Evolutionary conservation across 2,329 filamentous ascomycete genomes (phyloP).

Genomic region (Phyllosticta paracitricarpa): DNA sequence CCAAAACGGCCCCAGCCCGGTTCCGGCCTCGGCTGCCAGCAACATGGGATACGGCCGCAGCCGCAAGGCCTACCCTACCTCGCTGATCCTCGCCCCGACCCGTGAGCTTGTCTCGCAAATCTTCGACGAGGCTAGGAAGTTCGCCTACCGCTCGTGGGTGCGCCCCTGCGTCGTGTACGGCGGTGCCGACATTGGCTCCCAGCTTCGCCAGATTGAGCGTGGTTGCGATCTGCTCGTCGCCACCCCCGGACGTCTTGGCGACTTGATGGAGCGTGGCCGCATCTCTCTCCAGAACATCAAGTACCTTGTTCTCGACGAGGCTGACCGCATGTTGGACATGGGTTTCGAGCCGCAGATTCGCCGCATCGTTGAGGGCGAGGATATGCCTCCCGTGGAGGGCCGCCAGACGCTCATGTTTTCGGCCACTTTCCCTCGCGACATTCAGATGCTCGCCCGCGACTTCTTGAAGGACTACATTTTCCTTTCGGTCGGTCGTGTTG

Average conservation of each 20-base stretch:
- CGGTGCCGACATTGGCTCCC: slow-evolving; percentile 96
- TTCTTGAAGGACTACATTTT: slow-evolving; percentile 99
- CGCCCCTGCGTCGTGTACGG: slow-evolving; percentile 97
- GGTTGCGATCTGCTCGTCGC: slow-evolving; percentile 96
- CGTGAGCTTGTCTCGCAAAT: slow-evolving; percentile 99
- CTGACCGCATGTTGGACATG: slow-evolving; percentile 99
- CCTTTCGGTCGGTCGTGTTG: slow-evolving; percentile 95
- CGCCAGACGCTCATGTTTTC: slow-evolving; percentile 99
- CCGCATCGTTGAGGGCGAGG: slow-evolving; percentile 94
- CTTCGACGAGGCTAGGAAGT: slow-evolving; percentile 95
- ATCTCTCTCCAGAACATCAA: slow-evolving; percentile 98
- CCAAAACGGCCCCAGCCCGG: slow-evolving; percentile 69
- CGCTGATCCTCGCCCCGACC: slow-evolving; percentile 88
- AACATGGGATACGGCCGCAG: slow-evolving; percentile 69
- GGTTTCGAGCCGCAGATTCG: slow-evolving; percentile 99
- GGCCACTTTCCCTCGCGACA: slow-evolving; percentile 96
- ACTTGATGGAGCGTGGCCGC: slow-evolving; percentile 95
- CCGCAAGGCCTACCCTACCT: slow-evolving; percentile 96
- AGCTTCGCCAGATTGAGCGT: slow-evolving; percentile 95
- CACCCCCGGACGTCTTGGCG: slow-evolving; percentile 92
- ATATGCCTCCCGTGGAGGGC: slow-evolving; percentile 75
- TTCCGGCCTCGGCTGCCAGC: slow-evolving; percentile 53
- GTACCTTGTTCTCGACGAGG: slow-evolving; percentile 97
- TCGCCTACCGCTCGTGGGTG: slow-evolving; percentile 97
- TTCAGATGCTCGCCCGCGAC: slow-evolving; percentile 96